Evolutionary conservation across 2,329 filamentous ascomycete genomes (phyloP).

Genomic region (Xylariaceae sp.): DNA sequence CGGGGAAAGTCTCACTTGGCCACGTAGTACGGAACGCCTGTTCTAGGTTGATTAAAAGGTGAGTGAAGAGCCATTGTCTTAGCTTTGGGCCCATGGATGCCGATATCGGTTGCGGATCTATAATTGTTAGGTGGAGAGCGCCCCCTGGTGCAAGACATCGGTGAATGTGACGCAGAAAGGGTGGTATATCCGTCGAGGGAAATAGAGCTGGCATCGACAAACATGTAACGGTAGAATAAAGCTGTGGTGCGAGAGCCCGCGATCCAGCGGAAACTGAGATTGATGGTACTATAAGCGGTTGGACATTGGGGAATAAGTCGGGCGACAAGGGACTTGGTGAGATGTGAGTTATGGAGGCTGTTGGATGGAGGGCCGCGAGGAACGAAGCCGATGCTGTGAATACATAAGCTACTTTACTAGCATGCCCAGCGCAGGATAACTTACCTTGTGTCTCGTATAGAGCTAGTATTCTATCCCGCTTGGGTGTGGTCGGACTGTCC

Average conservation of each 20-base stretch:
- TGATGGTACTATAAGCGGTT: conserved; percentile 31
- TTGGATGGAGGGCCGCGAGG: conserved; percentile 42
- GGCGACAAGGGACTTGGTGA: conserved; percentile 42
- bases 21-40: conserved; percentile 55
- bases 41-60: conserved; percentile 57
- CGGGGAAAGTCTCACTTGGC: conserved; percentile 54
- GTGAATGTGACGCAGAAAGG: conserved; percentile 53
- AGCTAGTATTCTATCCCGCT: conserved; percentile 40
- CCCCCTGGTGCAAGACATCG: conserved; percentile 53
- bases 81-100: conserved; percentile 54
- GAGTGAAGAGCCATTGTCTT: conserved; percentile 57
- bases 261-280: conserved; percentile 33
- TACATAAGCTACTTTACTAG: conserved; percentile 30
- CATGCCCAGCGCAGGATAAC: conserved; percentile 14
- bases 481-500: conserved; percentile 20
- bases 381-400: conserved; percentile 47
- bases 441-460: conserved; percentile 51
- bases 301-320: conserved; percentile 37
- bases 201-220: conserved; percentile 55
- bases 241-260: conserved; percentile 37
- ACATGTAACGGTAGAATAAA: conserved; percentile 49
- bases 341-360: conserved; percentile 44
- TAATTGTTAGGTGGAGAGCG: conserved; percentile 54
- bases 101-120: conserved; percentile 58
- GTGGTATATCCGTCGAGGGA: conserved; percentile 52